These are phyloP conservation scores for Botrytis medusae DNA, from an alignment of 2,329 filamentous ascomycete species.

Conservation along the genomic window DNA sequence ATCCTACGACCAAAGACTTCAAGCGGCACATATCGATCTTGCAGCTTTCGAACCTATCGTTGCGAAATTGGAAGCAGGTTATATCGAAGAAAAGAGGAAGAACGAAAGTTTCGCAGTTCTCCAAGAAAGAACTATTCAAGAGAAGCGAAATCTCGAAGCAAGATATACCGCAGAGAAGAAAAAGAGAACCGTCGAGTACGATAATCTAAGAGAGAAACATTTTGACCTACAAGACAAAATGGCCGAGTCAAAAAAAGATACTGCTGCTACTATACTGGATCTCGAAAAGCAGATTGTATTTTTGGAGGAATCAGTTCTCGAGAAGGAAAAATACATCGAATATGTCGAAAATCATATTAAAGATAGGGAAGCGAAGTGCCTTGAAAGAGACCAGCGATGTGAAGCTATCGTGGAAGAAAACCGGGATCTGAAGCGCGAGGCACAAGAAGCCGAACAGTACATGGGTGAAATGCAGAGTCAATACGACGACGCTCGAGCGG, in stretches of 20 bases:
- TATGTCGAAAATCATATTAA: fast-evolving
- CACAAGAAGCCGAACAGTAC: fast-evolving
- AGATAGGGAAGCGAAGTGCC: neutral
- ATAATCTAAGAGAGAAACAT: neutral
- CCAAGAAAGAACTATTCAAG: neutral
- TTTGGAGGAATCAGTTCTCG: fast-evolving
- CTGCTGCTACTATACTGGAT: fast-evolving
- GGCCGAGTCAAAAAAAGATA: neutral
- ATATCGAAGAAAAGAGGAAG: neutral
- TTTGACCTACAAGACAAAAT: neutral
- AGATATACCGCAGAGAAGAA: conserved; percentile 1
- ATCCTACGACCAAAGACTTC: conserved; percentile 19
- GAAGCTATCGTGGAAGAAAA: neutral
- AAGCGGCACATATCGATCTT: conserved; percentile 5
- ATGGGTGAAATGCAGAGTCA: too few species aligned
- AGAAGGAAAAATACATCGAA: neutral
- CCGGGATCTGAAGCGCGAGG: neutral
- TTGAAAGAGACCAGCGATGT: neutral
- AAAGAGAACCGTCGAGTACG: neutral
- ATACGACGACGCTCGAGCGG: neutral
- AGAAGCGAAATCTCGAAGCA: conserved; percentile 10
- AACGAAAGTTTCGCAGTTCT: neutral
- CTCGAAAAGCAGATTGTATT: neutral
- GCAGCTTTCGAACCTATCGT: neutral
- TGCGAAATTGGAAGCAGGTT: neutral